A percentile compares a stretch with the other conserved stretches of the same genome.
Conservation (phyloP, 176 grass and related monocot genomes). For the Puccinellia tenuiflora region DNA sequence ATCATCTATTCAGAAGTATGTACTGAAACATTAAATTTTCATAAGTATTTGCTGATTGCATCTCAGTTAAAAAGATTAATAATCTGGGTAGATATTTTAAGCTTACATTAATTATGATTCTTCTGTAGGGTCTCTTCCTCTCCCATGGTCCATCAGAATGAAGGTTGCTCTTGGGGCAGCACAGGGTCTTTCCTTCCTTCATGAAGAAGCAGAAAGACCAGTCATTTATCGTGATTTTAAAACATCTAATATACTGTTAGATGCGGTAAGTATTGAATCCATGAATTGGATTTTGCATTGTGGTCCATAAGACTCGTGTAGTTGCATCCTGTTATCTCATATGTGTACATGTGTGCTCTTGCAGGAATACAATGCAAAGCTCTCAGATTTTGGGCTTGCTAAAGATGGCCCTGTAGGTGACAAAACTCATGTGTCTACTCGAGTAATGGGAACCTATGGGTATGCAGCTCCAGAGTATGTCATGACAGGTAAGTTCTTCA, state of each 20-base stretch:
- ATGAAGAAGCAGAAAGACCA: slow-evolving; percentile 83
- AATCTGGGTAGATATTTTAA: neutral
- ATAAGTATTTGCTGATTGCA: neutral
- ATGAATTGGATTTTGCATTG: neutral
- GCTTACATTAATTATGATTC: slow-evolving; percentile 3
- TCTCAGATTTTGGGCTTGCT: slow-evolving; percentile 83
- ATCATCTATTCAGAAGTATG: slow-evolving; percentile 89
- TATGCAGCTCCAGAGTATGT: slow-evolving; percentile 89
- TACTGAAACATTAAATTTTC: slow-evolving; percentile 5
- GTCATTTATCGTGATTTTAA: slow-evolving; percentile 92
- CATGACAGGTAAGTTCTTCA: slow-evolving; percentile 55
- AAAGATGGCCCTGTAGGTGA: slow-evolving; percentile 85
- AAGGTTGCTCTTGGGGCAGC: slow-evolving; percentile 81
- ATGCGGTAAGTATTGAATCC: slow-evolving; percentile 33
- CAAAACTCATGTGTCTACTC: slow-evolving; percentile 83
- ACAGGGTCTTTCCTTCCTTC: slow-evolving; percentile 71
- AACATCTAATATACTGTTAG: slow-evolving; percentile 75
- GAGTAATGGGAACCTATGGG: slow-evolving; percentile 87
- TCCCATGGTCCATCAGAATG: slow-evolving; percentile 70
- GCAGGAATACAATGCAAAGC: slow-evolving; percentile 82
- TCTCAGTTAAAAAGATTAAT: neutral
- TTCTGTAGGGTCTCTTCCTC: slow-evolving; percentile 64
- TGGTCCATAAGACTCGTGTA: neutral
- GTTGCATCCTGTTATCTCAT: neutral
- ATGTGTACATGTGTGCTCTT: slow-evolving; percentile 34